Evolutionary conservation across 2,329 filamentous ascomycete species (phyloP), one percentile per base, ranked within the genome.

Genomic region (Ophiostoma montium): DNA sequence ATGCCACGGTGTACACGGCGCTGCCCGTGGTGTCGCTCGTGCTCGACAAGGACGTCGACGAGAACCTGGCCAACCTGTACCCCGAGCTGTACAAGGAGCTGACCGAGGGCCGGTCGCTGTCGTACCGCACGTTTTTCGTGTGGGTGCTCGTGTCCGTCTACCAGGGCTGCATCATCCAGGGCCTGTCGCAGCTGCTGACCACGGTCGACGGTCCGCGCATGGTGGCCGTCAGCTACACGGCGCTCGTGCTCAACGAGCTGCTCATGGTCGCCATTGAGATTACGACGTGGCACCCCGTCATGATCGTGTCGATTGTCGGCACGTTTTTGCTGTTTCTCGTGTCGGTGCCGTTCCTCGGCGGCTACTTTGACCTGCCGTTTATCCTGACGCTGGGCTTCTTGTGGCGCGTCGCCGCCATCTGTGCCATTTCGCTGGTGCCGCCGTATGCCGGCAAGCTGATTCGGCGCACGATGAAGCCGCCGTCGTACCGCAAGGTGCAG

Each of bases 51-150:
- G 92, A 98, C 59, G 90, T 98, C 5, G 89, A 96, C 60, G 90
- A 96, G 66, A 80, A 84, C 47, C 75, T 98, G 5, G 89, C 92
- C 18, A 95, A 92, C 57, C 74, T 98, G 5, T 98, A 98, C 62
- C 94, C 92, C 0, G 92, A 98, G 60, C 76, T 98, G 2, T 98
- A 98, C 74, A 94, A 94, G 62, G 94, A 98, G 63, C 73, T 98
- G n/a, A 95, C 90, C 0, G 78, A 80, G 0, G 90, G 90, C 10
- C 82, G 85, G 13, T 88, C 84, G 5, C 74, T 98, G 16, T 89
- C 83, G 47, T 96, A 96, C 66, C 80, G 84, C 49, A 95, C 88
- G 11, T 98, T 98, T 68, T 95, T 95, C 68, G 80, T 90, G 54
- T 98, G 94, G 94, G 87, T 96, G 6, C 73, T 88, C 15, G 87